Conservation (phyloP, 352 stramenopile genomes). For the Globisporangium nodosum region DNA sequence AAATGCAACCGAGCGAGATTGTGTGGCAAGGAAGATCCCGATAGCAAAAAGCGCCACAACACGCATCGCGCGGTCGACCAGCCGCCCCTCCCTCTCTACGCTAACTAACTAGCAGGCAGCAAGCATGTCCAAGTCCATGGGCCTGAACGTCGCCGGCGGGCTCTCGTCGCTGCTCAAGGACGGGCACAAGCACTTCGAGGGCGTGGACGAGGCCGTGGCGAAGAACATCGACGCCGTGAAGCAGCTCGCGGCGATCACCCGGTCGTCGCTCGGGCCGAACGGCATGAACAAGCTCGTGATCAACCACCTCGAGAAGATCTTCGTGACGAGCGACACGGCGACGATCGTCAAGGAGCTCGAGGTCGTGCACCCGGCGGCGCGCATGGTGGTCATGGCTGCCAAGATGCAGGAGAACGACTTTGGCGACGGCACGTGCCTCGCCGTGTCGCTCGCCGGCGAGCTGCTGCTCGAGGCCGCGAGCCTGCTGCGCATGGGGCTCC, state of each 20-base stretch:
- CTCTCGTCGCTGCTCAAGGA: conserved; percentile 98
- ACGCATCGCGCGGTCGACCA: too few species aligned
- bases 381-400: conserved; percentile 97
- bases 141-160: conserved; percentile 93
- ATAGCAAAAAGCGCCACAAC: neutral
- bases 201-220: conserved; percentile 94
- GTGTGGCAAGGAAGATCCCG: too few species aligned
- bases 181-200: conserved; percentile 95
- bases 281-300: conserved; percentile 99
- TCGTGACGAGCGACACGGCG: conserved; percentile 98
- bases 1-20: too few species aligned
- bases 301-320: conserved; percentile 99
- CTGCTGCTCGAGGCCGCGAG: conserved; percentile 95
- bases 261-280: conserved; percentile 97
- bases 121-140: conserved; percentile 91
- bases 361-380: conserved; percentile 97
- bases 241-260: conserved; percentile 96
- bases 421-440: conserved; percentile 95
- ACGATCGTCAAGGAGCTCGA: conserved; percentile 99
- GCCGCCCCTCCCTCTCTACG: neutral
- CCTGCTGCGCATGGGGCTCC: conserved; percentile 96
- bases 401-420: conserved; percentile 99
- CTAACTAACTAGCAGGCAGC: neutral
- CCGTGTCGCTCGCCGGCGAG: conserved; percentile 96
- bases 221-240: conserved; percentile 99